These are phyloP conservation scores for Tremella yokohamensis DNA, from an alignment of 768 basidiomycete genomes.

Conservation along the genomic window DNA sequence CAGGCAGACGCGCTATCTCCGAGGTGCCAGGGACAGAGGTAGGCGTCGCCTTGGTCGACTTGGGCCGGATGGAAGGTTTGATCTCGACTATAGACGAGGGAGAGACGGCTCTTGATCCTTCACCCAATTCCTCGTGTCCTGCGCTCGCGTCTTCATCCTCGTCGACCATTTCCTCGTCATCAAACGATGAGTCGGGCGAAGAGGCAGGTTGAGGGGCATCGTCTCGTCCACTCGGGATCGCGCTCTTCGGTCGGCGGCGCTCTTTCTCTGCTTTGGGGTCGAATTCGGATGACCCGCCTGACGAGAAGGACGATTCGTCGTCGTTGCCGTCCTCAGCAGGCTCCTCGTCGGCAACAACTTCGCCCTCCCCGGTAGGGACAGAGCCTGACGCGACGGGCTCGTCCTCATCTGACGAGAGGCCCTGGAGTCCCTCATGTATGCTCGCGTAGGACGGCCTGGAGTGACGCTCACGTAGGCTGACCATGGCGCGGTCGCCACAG, in stretches of 20 bases:
- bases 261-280: background rate
- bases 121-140: background rate
- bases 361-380: background rate
- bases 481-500: background rate
- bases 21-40: conserved; percentile 14
- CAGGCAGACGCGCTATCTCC: conserved; percentile 23
- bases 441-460: background rate
- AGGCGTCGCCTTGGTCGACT: background rate
- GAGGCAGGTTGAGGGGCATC: background rate
- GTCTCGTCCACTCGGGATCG: background rate
- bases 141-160: conserved; percentile 9
- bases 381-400: no score
- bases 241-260: background rate
- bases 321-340: background rate
- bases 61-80: conserved; percentile 4
- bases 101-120: conserved; percentile 1
- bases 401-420: background rate
- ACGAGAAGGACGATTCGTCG: background rate
- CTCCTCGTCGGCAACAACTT: background rate
- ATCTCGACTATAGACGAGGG: background rate
- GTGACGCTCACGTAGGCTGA: background rate
- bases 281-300: background rate
- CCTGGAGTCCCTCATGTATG: background rate
- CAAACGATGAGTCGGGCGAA: background rate
- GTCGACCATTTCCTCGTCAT: conserved; percentile 16